Evolutionary conservation across 2,329 filamentous ascomycete genomes (phyloP), one percentile per base, ranked within the genome.

Genomic region (Purpureocillium takamizusanense): DNA sequence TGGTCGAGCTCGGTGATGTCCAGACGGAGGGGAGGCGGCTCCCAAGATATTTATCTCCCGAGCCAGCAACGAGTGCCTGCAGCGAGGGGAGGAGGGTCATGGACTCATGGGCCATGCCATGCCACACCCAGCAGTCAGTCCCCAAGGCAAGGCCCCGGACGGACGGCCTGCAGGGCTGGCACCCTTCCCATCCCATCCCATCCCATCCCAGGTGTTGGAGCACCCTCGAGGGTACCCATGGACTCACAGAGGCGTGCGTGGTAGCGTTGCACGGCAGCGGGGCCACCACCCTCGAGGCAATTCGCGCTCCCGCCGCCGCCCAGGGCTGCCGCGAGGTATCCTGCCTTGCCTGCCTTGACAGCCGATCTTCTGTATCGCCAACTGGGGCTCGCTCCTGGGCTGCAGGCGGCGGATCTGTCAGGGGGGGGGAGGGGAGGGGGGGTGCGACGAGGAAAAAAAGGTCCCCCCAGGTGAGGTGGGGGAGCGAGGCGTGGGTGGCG

Each of bases 21-120:
- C 14, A 16, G 17, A 16, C 13, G 27, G 32, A 23, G 36, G 40
- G 28, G 36, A 36, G 35, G 52, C 43, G 49, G 51, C 54, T 10
- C 21, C 21, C 40, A 51, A 53, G 43, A 50, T 55, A 55, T 55
- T 54, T 55, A 53, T 55, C 47, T 43, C 44, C 45, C 43, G 48
- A 46, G 14, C 37, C 40, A 42, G 38, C 39, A 37, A 33, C 37
- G 31, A 31, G 31, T 23, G 39, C 25, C 39, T 37, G 35, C 25
- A 16, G n/a, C 33, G 35, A 34, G 35, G 18, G 12, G 38, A 10
- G 10, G 21, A 25, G 21, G n/a, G n/a, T n/a, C n/a, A n/a, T n/a
- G n/a, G n/a, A n/a, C n/a, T n/a, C n/a, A n/a, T n/a, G n/a, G n/a
- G n/a, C n/a, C n/a, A n/a, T n/a, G 21, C 21, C 21, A 25, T 25